Conservation (phyloP, 768 basidiomycete species). For the Rhodotorula toruloides region DNA sequence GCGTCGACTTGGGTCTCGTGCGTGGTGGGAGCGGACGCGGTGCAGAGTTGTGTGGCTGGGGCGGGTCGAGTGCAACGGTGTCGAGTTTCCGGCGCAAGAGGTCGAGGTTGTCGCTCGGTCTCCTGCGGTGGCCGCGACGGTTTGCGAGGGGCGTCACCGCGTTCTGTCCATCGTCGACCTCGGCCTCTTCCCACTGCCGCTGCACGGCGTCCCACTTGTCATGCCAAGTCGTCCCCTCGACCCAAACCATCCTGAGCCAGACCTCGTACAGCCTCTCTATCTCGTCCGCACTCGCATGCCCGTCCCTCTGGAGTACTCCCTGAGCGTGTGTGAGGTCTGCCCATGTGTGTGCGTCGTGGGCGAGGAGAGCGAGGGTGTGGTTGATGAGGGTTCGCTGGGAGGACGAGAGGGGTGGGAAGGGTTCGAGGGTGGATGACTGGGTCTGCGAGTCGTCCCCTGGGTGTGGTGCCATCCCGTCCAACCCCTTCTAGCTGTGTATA, state of each 20-base stretch:
- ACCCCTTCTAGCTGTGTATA: too few species aligned
- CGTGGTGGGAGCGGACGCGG: not conserved
- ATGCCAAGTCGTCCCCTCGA: conserved; percentile 23
- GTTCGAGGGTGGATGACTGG: not conserved
- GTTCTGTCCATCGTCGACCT: too few species aligned
- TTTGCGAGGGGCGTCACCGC: accelerated
- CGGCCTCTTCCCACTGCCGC: not conserved
- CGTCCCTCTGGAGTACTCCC: too few species aligned
- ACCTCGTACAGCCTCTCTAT: not conserved
- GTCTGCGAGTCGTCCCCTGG: not conserved
- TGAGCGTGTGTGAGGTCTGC: not conserved
- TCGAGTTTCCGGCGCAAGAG: conserved; percentile 16
- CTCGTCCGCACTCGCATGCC: not conserved
- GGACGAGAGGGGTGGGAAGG: conserved; percentile 15
- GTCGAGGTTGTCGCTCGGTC: conserved; percentile 17
- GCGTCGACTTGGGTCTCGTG: not conserved
- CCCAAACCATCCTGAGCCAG: conserved; percentile 20
- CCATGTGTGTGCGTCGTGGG: conserved; percentile 7
- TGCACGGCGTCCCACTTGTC: conserved; percentile 20
- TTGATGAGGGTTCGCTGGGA: not conserved
- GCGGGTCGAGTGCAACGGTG: not conserved
- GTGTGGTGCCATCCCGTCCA: not conserved
- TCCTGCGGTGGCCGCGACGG: not conserved
- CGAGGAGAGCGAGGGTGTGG: conserved; percentile 1
- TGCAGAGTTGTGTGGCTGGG: not conserved